These are phyloP conservation scores for Quercus robur DNA, from an alignment of 306 rosid species.

Conservation along the genomic window DNA sequence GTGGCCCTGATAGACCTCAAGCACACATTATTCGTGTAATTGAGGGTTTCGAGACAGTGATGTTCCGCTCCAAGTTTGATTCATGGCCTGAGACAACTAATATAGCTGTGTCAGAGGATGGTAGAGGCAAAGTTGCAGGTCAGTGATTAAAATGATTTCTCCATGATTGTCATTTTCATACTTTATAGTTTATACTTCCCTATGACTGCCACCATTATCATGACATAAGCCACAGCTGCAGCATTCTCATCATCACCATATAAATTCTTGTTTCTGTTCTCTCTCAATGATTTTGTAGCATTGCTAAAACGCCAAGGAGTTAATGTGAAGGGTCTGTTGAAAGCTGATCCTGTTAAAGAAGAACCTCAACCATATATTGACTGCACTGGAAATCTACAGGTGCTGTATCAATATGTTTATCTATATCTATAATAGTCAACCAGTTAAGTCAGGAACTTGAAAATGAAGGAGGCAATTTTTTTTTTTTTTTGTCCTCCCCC, in stretches of 20 bases:
- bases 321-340: slow-evolving; percentile 94
- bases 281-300: slow-evolving; percentile 50
- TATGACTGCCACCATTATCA: not conserved
- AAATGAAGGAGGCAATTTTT: not conserved
- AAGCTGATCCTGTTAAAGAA: slow-evolving; percentile 86
- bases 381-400: slow-evolving; percentile 98
- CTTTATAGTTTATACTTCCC: slow-evolving; percentile 18
- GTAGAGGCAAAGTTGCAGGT: slow-evolving; percentile 99
- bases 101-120: slow-evolving; percentile 74
- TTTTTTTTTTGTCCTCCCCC: not conserved
- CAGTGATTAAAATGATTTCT: slow-evolving; percentile 36
- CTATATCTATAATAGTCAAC: slow-evolving; percentile 9
- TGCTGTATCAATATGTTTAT: slow-evolving; percentile 26
- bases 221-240: not conserved
- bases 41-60: slow-evolving; percentile 95
- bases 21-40: slow-evolving; percentile 78
- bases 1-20: slow-evolving; percentile 47
- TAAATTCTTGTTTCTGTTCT: slow-evolving; percentile 16
- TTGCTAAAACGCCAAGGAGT: slow-evolving; percentile 97
- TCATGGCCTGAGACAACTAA: slow-evolving; percentile 79
- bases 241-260: not conserved
- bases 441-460: slow-evolving; percentile 17
- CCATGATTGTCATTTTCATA: slow-evolving; percentile 9
- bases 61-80: slow-evolving; percentile 83
- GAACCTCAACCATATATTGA: slow-evolving; percentile 90